Percentiles rank a stretch among this genome's conserved stretches.
These are phyloP conservation scores for Debaryomyces sp. DNA, from an alignment of 1,139 yeast genomes.

Conservation along the genomic window DNA sequence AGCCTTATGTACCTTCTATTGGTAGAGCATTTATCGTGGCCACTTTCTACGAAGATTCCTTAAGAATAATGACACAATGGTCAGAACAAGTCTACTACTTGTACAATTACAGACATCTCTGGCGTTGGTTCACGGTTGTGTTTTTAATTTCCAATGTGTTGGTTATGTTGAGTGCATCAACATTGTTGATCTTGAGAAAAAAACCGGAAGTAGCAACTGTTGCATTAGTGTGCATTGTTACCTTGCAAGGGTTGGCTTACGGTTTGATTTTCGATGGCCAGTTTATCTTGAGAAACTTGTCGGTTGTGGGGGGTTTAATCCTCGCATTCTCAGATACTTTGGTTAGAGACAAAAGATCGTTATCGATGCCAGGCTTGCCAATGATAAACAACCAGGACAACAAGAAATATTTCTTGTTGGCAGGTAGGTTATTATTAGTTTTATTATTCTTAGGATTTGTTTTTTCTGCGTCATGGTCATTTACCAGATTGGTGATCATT, in stretches of 20 bases:
- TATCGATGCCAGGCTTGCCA: conserved; percentile 88
- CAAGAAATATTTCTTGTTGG: conserved; percentile 82
- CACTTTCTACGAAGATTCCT: conserved; percentile 88
- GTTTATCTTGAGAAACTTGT: conserved; percentile 82
- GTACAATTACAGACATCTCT: conserved; percentile 77
- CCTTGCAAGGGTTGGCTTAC: conserved; percentile 85
- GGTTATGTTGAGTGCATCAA: conserved; percentile 74
- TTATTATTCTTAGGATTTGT: conserved; percentile 87
- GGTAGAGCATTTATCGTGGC: conserved; percentile 93
- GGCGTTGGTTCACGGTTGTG: conserved; percentile 73
- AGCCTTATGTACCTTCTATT: conserved; percentile 79
- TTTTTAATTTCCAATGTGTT: conserved; percentile 68
- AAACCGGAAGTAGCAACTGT: conserved; percentile 73
- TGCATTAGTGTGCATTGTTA: conserved; percentile 69
- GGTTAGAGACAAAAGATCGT: conserved; percentile 72
- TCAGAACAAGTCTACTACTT: conserved; percentile 85
- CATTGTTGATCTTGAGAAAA: conserved; percentile 71
- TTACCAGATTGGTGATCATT: conserved; percentile 65
- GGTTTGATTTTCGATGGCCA: conserved; percentile 83
- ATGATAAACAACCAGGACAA: conserved; percentile 80
- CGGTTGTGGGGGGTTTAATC: conserved; percentile 90
- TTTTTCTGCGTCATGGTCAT: conserved; percentile 74
- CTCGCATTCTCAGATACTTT: conserved; percentile 90
- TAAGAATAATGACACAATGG: conserved; percentile 89
- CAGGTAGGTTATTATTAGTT: conserved; percentile 86